Percentiles rank a stretch among this genome's conserved stretches.
These are phyloP conservation scores for Albugo candida DNA, from an alignment of 352 stramenopile species.

Conservation along the genomic window DNA sequence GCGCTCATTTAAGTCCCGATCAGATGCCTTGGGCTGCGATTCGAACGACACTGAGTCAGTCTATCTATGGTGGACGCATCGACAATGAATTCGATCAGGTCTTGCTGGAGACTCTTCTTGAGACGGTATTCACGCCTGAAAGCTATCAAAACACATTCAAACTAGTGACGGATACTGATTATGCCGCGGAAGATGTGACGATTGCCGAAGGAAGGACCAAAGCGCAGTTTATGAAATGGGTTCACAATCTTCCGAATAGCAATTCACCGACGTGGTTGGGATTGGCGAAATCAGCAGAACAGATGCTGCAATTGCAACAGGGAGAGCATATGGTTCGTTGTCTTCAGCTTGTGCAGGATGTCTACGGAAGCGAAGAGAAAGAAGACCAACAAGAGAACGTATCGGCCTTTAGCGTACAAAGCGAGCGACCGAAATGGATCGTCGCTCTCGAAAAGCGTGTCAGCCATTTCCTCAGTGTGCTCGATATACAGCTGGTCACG, in stretches of 20 bases:
- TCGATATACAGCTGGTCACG: slow-evolving; percentile 25
- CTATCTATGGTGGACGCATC: slow-evolving; percentile 94
- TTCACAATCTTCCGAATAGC: slow-evolving; percentile 60
- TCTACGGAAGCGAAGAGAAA: slow-evolving; percentile 42
- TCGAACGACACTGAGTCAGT: slow-evolving; percentile 89
- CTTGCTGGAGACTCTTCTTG: slow-evolving; percentile 88
- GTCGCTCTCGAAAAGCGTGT: slow-evolving; percentile 58
- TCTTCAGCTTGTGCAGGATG: slow-evolving; percentile 66
- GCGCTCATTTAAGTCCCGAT: slow-evolving; percentile 85
- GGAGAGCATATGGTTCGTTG: slow-evolving; percentile 57
- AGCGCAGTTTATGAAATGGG: slow-evolving; percentile 82
- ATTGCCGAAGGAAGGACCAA: slow-evolving; percentile 83
- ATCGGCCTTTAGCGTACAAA: slow-evolving; percentile 11
- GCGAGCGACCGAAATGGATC: slow-evolving; percentile 60
- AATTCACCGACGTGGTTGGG: slow-evolving; percentile 88
- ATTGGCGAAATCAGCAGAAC: slow-evolving; percentile 82
- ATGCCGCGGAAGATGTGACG: slow-evolving; percentile 28
- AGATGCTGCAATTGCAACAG: slow-evolving; percentile 70
- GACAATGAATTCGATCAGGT: slow-evolving; percentile 94
- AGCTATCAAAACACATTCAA: slow-evolving; percentile 84
- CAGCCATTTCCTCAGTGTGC: slow-evolving; percentile 28
- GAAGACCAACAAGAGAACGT: slow-evolving; percentile 53
- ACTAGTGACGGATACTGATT: slow-evolving; percentile 16
- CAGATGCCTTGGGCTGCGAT: slow-evolving; percentile 98
- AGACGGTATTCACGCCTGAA: slow-evolving; percentile 84